Evolutionary conservation across 1,284 basidiomycete species (phyloP).

Genomic region (Ganoderma resinaceum): DNA sequence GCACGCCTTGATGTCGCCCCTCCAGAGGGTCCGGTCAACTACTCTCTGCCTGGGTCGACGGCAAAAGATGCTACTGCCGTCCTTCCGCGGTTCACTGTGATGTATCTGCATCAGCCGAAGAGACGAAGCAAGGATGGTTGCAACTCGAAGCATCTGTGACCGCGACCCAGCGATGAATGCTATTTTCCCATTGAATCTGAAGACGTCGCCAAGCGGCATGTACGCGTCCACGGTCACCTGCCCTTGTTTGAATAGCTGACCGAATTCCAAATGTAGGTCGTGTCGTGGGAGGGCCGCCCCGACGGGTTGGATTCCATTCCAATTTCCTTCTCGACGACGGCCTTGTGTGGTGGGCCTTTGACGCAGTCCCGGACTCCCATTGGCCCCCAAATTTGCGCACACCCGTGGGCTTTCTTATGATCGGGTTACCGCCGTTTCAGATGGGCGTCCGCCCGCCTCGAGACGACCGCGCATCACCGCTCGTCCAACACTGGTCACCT

Average conservation of each 20-base stretch:
- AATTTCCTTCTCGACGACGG: neutral
- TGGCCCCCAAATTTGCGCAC: conserved; percentile 7
- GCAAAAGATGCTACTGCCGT: neutral
- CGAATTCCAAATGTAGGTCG: conserved; percentile 1
- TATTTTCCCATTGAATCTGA: neutral
- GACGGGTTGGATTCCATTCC: neutral
- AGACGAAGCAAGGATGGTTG: neutral
- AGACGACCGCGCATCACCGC: conserved; percentile 4
- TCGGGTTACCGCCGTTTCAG: conserved; percentile 4
- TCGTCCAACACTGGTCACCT: neutral
- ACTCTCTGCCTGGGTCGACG: neutral
- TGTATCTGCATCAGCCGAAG: neutral
- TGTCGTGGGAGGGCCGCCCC: conserved; percentile 6
- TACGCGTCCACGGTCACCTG: conserved; percentile 3
- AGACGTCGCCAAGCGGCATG: neutral
- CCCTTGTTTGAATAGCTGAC: neutral
- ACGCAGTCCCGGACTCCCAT: neutral
- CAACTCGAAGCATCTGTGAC: neutral
- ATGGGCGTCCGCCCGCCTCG: conserved; percentile 1
- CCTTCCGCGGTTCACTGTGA: neutral
- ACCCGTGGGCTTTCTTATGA: neutral
- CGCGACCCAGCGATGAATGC: neutral
- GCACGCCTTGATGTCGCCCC: neutral
- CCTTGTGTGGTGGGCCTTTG: neutral
- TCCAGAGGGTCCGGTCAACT: neutral